Percentiles rank a stretch among this genome's conserved stretches.
phyloP scores from a whole-genome alignment of 2,329 filamentous ascomycete species.

The Penicillium sp. region DNA sequence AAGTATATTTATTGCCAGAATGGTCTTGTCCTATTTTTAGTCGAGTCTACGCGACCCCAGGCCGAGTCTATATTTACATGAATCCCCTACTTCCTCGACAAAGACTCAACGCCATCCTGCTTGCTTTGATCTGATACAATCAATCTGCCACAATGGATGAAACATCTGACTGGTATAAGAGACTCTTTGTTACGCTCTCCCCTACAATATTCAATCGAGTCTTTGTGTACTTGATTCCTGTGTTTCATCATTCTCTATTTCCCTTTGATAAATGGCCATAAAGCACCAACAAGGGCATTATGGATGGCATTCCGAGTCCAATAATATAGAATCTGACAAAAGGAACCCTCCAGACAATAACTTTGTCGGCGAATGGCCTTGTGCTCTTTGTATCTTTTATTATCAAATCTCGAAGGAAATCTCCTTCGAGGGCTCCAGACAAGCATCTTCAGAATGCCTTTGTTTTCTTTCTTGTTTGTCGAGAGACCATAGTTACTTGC shows the following conservation, averaged over 20 bases:
- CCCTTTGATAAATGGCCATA: neutral
- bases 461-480: neutral
- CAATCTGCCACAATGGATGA: neutral
- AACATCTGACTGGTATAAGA: neutral
- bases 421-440: neutral
- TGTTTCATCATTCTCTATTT: neutral
- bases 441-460: neutral
- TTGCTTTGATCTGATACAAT: neutral
- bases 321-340: neutral
- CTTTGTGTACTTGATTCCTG: neutral
- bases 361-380: neutral
- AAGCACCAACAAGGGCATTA: neutral
- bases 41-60: neutral
- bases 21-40: neutral
- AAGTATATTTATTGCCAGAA: neutral
- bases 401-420: neutral
- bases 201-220: neutral
- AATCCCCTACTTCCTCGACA: neutral
- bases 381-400: neutral
- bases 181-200: neutral
- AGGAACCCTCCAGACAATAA: neutral
- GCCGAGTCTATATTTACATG: neutral
- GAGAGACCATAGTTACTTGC: neutral
- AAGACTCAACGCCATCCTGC: no score
- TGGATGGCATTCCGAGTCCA: neutral